Conservation (phyloP, 2,329 filamentous ascomycete genomes). For the Colletotrichum tofieldiae region DNA sequence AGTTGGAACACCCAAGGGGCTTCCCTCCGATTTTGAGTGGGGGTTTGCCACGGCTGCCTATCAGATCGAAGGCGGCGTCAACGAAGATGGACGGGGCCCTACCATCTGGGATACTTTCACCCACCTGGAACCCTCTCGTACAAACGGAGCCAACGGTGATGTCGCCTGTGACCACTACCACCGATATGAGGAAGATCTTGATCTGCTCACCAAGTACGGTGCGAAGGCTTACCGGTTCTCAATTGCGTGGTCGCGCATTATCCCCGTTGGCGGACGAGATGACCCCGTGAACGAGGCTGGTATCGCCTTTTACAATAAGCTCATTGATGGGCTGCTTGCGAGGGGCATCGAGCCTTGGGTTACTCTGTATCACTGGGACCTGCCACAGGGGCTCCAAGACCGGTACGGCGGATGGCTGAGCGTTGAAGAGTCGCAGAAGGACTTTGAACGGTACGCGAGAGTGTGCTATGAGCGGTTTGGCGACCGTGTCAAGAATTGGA, state of each 20-base stretch:
- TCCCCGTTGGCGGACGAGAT: conserved; percentile 73
- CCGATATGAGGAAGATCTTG: conserved; percentile 67
- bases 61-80: conserved; percentile 59
- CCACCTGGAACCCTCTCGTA: conserved; percentile 55
- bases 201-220: conserved; percentile 70
- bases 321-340: conserved; percentile 71
- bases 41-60: conserved; percentile 58
- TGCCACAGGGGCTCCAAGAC: conserved; percentile 70
- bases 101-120: conserved; percentile 59
- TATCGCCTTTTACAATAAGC: conserved; percentile 70
- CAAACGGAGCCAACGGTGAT: conserved; percentile 56
- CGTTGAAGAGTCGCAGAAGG: conserved; percentile 73
- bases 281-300: conserved; percentile 75
- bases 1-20: conserved; percentile 2
- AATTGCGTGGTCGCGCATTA: conserved; percentile 75
- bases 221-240: conserved; percentile 76
- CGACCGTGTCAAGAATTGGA: conserved; percentile 73
- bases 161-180: conserved; percentile 57
- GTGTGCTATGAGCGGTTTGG: conserved; percentile 72
- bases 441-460: conserved; percentile 71
- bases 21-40: conserved; percentile 55
- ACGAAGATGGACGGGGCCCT: conserved; percentile 57
- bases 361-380: conserved; percentile 77
- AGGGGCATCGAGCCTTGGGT: conserved; percentile 73
- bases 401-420: conserved; percentile 75